These are phyloP conservation scores for Aspergillus texensis DNA, from an alignment of 2,329 filamentous ascomycete species.

Conservation along the genomic window DNA sequence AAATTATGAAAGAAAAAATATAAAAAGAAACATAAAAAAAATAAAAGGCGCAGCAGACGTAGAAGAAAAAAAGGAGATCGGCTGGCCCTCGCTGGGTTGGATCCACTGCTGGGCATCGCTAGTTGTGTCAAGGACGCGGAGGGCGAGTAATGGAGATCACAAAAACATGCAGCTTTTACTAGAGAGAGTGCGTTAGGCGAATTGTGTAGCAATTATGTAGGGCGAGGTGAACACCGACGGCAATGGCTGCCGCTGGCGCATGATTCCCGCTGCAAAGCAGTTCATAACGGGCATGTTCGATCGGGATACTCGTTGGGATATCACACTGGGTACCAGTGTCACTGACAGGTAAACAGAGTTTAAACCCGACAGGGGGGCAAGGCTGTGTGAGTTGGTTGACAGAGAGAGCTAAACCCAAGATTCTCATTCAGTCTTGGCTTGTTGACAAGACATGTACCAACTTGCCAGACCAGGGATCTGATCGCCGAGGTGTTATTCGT, in stretches of 20 bases:
- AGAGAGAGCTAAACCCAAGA: conserved; percentile 4
- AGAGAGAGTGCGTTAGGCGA: background rate
- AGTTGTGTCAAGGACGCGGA: conserved; percentile 26
- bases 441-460: conserved; percentile 15
- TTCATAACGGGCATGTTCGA: conserved; percentile 16
- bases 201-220: conserved; percentile 9
- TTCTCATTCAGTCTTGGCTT: conserved; percentile 11
- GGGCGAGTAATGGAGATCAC: conserved; percentile 16
- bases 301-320: conserved; percentile 8
- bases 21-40: background rate
- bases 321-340: conserved; percentile 11
- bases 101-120: conserved; percentile 22
- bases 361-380: conserved; percentile 4
- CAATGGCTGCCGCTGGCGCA: conserved; percentile 15
- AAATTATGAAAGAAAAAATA: background rate
- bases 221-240: conserved; percentile 9
- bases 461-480: conserved; percentile 21
- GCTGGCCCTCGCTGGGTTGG: conserved; percentile 18
- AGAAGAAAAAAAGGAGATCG: conserved; percentile 19
- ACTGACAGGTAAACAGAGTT: conserved; percentile 9
- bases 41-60: background rate
- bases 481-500: conserved; percentile 24
- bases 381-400: conserved; percentile 10
- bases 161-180: conserved; percentile 25
- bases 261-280: conserved; percentile 19